Evolutionary conservation across 768 basidiomycete genomes (phyloP).

Genomic region (Pisolithus marmoratus): DNA sequence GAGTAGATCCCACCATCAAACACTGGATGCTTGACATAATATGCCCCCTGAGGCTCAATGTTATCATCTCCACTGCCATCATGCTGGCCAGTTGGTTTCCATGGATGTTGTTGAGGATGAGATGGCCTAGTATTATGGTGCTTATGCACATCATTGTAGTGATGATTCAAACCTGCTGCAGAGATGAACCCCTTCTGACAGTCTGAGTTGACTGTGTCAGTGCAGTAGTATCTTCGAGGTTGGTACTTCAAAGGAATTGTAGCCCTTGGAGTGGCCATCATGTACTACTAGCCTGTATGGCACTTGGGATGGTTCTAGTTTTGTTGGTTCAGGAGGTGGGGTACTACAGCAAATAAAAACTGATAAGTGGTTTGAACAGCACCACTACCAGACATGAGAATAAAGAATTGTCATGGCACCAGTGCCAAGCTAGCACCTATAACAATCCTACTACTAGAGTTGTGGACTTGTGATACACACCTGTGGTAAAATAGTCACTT

Average conservation of each 20-base stretch:
- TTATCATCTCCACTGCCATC: neutral
- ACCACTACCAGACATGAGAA: too few species aligned
- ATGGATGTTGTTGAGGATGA: neutral
- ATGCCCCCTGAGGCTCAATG: neutral
- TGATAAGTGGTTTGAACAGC: too few species aligned
- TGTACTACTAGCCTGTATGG: too few species aligned
- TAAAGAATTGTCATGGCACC: too few species aligned
- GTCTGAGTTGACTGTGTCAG: neutral
- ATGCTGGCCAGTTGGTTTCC: neutral
- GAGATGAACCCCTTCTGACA: conserved; percentile 1
- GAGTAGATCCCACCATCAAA: conserved; percentile 1
- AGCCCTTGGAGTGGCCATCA: neutral
- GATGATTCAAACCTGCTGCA: neutral
- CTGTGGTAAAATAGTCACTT: too few species aligned
- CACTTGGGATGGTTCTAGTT: too few species aligned
- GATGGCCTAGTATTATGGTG: neutral
- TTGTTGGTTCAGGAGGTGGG: too few species aligned
- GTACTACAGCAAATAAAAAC: too few species aligned
- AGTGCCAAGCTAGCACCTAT: too few species aligned
- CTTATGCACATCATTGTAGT: neutral
- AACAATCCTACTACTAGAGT: too few species aligned
- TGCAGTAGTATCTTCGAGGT: conserved; percentile 2
- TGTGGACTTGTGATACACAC: too few species aligned
- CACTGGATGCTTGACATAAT: conserved; percentile 1
- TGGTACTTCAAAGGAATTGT: neutral